Evolutionary conservation across 1,139 yeast species (phyloP), one percentile per base, ranked within the genome.

Genomic region (Suhomyces bokatorum): DNA sequence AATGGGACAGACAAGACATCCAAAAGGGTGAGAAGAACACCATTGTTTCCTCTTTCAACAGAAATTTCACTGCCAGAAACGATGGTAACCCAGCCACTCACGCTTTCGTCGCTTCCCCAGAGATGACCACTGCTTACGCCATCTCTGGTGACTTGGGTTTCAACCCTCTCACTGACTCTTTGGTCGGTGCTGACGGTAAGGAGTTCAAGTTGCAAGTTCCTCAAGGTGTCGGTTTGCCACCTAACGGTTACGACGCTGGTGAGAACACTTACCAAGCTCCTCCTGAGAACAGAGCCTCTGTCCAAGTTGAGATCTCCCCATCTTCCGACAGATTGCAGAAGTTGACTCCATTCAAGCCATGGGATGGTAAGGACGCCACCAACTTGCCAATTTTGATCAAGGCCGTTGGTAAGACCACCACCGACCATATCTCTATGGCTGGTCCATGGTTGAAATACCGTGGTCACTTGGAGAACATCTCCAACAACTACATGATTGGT

Each of bases 381-480:
- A 79, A 80, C 67, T 77, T 91, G 80, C 97, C 97, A 71, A 90
- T 93, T 59, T 86, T 93, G 75, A 89, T 93, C 75, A 93, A 93
- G 81, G 88, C 97, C 59, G 79, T 85, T 58, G 98, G 98, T 78
- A 93, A 93, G 83, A 90, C 97, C 72, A 93, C 99, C 66, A 93
- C 99, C 61, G 99, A 93, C 78, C 98, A 93, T 79, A 93, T 93
- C 66, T 91, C 98, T 65, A 90, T 88, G 95, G 99, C 99, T 69
- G 99, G 99, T 77, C 98, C 98, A 69, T 93, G 99, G 99, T 88
- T 93, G 82, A 93, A 93, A 81, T 93, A 93, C 95, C 89, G 98
- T 82, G 99, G 99, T 78, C 99, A 93, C 80, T 82, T 93, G 78
- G 95, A 90, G 79, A 93, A 93, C 85, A 93, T 93, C 69, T 90